Evolutionary conservation across 139 green algal species (phyloP).

Genomic region (Chlorella sp.): DNA sequence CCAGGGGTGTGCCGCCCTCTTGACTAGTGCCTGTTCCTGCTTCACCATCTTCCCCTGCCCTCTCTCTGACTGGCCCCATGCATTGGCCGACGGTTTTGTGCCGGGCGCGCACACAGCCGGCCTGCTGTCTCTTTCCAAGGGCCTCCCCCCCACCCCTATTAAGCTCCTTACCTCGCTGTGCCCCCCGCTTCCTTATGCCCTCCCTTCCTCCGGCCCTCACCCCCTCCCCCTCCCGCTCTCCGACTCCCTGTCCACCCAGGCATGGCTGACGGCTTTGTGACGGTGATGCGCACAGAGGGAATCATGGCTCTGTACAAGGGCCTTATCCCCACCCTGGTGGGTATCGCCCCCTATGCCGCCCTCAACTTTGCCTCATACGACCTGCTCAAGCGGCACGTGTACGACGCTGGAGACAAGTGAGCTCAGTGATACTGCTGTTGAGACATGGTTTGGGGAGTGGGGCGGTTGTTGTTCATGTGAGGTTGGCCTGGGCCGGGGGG

Average conservation of each 20-base stretch:
- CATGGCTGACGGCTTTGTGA: slow-evolving; percentile 64
- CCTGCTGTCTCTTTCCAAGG: slow-evolving; percentile 84
- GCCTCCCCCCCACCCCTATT: slow-evolving; percentile 89
- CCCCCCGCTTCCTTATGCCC: too few species aligned
- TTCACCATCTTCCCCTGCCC: background rate
- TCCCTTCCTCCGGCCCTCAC: too few species aligned
- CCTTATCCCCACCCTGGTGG: slow-evolving; percentile 90
- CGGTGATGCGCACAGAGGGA: slow-evolving; percentile 79
- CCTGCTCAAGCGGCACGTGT: slow-evolving; percentile 80
- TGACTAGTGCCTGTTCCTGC: background rate
- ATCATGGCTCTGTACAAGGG: slow-evolving; percentile 86
- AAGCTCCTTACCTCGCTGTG: too few species aligned
- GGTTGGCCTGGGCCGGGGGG: background rate
- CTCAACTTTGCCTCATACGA: slow-evolving; percentile 97
- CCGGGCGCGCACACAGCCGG: slow-evolving; percentile 80
- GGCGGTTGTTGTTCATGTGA: background rate
- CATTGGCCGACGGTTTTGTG: slow-evolving; percentile 61
- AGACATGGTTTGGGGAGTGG: too few species aligned
- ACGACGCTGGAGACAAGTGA: slow-evolving; percentile 65
- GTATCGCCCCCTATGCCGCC: slow-evolving; percentile 95
- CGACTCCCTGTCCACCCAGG: slow-evolving; percentile 45
- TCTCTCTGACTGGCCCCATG: slow-evolving; percentile 59
- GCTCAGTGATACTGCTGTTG: background rate
- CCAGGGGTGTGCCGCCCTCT: too few species aligned
- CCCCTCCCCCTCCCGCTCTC: background rate